Conservation (phyloP, 2,329 filamentous ascomycete genomes). For the Lachnellula arida region DNA sequence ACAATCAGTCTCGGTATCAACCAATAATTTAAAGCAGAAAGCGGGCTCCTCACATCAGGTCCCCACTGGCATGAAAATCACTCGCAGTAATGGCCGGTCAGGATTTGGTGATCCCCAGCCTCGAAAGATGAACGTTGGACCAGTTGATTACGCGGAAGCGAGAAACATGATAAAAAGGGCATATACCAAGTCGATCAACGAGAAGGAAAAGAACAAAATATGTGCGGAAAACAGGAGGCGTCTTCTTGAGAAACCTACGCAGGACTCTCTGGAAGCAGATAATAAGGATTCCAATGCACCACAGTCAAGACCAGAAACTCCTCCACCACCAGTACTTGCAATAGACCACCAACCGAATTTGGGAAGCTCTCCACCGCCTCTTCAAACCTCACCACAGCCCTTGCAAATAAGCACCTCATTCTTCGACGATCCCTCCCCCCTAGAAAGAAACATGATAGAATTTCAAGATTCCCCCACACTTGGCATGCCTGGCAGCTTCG, state of each 20-base stretch:
- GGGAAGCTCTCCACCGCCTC: slow-evolving; percentile 8
- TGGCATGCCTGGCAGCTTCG: slow-evolving; percentile 60
- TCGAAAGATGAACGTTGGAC: slow-evolving; percentile 54
- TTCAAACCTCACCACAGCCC: slow-evolving; percentile 17
- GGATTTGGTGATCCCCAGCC: slow-evolving; percentile 32
- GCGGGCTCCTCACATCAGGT: slow-evolving; percentile 37
- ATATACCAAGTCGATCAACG: slow-evolving; percentile 77
- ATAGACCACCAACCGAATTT: background rate
- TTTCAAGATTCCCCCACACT: slow-evolving; percentile 58
- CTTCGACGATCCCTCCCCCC: background rate
- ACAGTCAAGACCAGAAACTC: slow-evolving; percentile 1
- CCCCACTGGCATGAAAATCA: slow-evolving; percentile 28
- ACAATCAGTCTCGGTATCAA: slow-evolving; percentile 72
- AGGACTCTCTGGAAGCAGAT: slow-evolving; percentile 25
- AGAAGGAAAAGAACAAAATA: slow-evolving; percentile 56
- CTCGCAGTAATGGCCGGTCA: slow-evolving; percentile 15
- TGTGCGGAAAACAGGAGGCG: slow-evolving; percentile 39
- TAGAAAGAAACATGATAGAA: slow-evolving; percentile 2
- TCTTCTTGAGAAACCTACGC: slow-evolving; percentile 19
- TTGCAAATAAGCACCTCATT: slow-evolving; percentile 28
- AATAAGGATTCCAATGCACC: slow-evolving; percentile 28
- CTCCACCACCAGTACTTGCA: background rate
- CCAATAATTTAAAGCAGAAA: slow-evolving; percentile 64
- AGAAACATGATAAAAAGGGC: slow-evolving; percentile 79
- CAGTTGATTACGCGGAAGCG: slow-evolving; percentile 79